Conservation (phyloP, 1,284 basidiomycete genomes). For the Trichosporon sp. region DNA sequence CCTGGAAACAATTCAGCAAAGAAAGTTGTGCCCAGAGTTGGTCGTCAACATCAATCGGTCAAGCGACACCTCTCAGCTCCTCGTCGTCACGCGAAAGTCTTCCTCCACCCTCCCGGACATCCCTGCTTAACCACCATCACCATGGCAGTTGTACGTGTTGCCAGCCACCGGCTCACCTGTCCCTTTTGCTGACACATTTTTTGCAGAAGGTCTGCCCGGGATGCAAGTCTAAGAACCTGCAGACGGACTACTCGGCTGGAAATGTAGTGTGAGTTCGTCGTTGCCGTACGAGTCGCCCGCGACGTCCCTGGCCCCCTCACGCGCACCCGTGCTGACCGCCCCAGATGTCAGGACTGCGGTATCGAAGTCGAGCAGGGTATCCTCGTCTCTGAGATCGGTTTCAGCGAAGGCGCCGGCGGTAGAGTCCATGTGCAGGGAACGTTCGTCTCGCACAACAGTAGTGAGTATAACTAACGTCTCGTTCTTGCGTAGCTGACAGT, state of each 20-base stretch:
- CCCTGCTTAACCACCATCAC: neutral
- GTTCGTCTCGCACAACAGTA: constrained; percentile 88
- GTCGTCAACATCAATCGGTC: neutral
- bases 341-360: constrained; percentile 73
- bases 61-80: neutral
- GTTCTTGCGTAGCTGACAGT: constrained; percentile 4
- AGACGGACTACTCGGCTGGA: constrained; percentile 45
- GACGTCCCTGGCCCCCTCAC: neutral
- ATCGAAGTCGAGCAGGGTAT: constrained; percentile 91
- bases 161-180: neutral
- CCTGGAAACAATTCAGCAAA: neutral
- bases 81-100: neutral
- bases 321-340: neutral
- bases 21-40: neutral
- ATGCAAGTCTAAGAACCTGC: constrained; percentile 37
- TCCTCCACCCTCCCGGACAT: neutral
- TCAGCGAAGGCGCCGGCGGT: constrained; percentile 88
- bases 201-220: constrained; percentile 42
- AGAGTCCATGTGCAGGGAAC: constrained; percentile 94
- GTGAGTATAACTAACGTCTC: constrained; percentile 62
- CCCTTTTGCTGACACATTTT: neutral
- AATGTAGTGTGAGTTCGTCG: constrained; percentile 42
- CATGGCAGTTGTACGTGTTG: constrained; percentile 1
- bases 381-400: constrained; percentile 90
- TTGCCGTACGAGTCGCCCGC: neutral